A percentile compares a stretch with the other conserved stretches of the same genome.
phyloP scores from a whole-genome alignment of 2,329 filamentous ascomycete genomes.

The Pseudogymnoascus sp. region DNA sequence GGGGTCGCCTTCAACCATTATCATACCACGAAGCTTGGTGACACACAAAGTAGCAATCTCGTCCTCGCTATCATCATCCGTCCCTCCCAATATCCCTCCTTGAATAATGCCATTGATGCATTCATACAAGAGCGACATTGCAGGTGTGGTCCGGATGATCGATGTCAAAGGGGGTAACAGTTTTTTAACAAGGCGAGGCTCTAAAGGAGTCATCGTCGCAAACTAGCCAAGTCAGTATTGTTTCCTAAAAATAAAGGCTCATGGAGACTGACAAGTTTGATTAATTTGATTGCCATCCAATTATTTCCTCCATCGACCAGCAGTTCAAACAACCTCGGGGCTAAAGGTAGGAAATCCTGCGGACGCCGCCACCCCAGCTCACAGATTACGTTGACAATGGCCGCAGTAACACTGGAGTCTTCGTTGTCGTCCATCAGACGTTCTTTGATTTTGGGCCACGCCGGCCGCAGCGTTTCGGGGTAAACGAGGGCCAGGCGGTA shows the following conservation, averaged over 20 bases:
- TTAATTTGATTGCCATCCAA: conserved; percentile 99
- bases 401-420: conserved; percentile 86
- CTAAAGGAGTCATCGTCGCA: conserved; percentile 84
- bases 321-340: conserved; percentile 84
- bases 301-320: conserved; percentile 90
- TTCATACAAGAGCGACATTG: conserved; percentile 97
- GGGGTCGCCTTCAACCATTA: conserved; percentile 84
- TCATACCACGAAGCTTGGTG: conserved; percentile 86
- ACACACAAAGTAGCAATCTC: conserved; percentile 91
- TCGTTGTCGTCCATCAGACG: conserved; percentile 82
- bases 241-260: conserved; percentile 39
- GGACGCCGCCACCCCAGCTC: conserved; percentile 91
- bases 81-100: conserved; percentile 80
- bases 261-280: conserved; percentile 65
- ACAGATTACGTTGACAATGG: conserved; percentile 94
- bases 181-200: conserved; percentile 86
- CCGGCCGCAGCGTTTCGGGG: conserved; percentile 81
- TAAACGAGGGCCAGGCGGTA: conserved; percentile 94
- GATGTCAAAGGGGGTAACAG: conserved; percentile 82
- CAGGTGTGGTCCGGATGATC: conserved; percentile 87
- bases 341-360: conserved; percentile 85
- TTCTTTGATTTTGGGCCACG: conserved; percentile 97
- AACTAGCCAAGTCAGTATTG: conserved; percentile 63
- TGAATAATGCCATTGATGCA: conserved; percentile 98
- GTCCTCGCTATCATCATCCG: conserved; percentile 72